phyloP scores from a whole-genome alignment of 257 asterid genomes.

The Scutellaria baicalensis region DNA sequence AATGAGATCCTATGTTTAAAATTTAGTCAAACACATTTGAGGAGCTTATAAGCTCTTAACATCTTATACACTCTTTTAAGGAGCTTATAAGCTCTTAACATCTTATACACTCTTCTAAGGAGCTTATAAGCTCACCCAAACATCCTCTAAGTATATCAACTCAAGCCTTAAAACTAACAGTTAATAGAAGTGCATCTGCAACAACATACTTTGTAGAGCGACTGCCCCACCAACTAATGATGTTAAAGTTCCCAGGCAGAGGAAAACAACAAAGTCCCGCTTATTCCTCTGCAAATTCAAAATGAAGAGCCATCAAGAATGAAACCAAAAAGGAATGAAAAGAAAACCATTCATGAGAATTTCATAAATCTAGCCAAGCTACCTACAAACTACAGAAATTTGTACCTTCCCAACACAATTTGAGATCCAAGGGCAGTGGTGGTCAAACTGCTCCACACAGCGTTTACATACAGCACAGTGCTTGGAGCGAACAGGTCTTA shows the following conservation, averaged over 20 bases:
- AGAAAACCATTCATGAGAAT: background rate
- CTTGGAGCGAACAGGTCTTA: conserved; percentile 95
- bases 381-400: background rate
- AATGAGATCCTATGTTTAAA: no score
- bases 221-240: conserved; percentile 50
- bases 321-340: background rate
- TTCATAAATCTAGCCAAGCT: background rate
- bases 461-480: conserved; percentile 88
- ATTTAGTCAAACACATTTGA: no score
- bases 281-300: conserved; percentile 71
- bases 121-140: no score
- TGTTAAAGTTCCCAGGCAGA: conserved; percentile 66
- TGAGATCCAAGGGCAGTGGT: conserved; percentile 99
- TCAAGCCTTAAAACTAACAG: background rate
- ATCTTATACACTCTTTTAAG: no score
- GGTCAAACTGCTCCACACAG: conserved; percentile 98
- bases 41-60: no score
- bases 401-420: conserved; percentile 97
- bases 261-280: conserved; percentile 75
- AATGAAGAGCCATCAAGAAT: background rate
- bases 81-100: no score
- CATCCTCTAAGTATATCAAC: background rate
- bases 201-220: conserved; percentile 68
- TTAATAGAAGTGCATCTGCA: conserved; percentile 17
- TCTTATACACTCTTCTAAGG: no score